Evolutionary conservation across 352 stramenopile genomes (phyloP), one percentile per base, ranked within the genome.

Genomic region (Pythium utonaiense): DNA sequence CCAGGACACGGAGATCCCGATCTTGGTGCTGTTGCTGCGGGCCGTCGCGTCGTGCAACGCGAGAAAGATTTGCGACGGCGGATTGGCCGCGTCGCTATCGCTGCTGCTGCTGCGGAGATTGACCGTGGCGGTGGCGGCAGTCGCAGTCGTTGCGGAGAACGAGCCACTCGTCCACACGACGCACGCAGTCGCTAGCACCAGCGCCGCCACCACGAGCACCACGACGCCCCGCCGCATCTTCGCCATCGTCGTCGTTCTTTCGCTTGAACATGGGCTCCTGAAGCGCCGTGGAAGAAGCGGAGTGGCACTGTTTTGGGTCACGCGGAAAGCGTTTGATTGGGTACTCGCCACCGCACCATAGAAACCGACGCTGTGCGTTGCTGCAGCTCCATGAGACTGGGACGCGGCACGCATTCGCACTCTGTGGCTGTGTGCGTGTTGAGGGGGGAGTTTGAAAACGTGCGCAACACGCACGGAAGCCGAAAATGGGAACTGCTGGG

Each of bases 1-100:
- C 80, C 80, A 90, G 5, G 80, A 90, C 27, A 90, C 67, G 1
- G 75, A 74, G 25, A 90, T 76, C 0, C 80, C 80, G 24, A 80
- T 53, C 52, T 42, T 27, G 1, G 10, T 61, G 0, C 28, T 21
- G 2, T 48, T 47, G 17, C 27, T 45, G n/a, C 48, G 31, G 7
- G 28, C 51, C 0, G 58, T 65, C 16, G 57, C 47, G 50, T 75
- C 63, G 25, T 63, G 74, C 6, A 88, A 67, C 3, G 78, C 73
- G 45, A 88, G 49, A 58, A 79, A 74, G 16, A 88, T 57, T 52
- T 88, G 78, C 14, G 64, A 71, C 12, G 77, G 77, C 6, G 33
- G 49, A 36, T 53, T 69, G 13, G 3, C 24, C 12, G 33, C 45
- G 65, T 65, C 51, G 52, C 27, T 38, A n/a, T n/a, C n/a, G 30